These are phyloP conservation scores for Polytrichum formosum DNA, from an alignment of 225 moss, liverwort and hornwort genomes.

Conservation along the genomic window DNA sequence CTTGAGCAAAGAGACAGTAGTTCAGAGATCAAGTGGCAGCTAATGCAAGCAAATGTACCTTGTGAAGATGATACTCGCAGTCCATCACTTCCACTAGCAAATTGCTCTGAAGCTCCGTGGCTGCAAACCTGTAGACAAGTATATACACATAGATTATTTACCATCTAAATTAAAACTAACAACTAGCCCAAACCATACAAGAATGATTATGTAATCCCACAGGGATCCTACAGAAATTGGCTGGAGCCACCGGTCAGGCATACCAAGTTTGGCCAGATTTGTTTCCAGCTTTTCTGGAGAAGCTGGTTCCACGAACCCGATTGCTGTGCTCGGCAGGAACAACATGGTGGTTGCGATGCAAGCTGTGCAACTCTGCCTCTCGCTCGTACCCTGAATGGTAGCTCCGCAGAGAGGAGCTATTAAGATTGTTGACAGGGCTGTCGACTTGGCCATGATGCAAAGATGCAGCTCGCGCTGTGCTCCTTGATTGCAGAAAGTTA, in stretches of 20 bases:
- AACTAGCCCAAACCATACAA: no score
- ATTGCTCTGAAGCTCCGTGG: constrained; percentile 64
- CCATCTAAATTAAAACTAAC: no score
- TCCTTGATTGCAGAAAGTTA: not conserved
- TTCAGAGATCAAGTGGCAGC: not conserved
- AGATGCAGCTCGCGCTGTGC: not conserved
- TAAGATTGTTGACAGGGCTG: no score
- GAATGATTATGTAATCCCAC: no score
- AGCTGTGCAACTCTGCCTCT: not conserved
- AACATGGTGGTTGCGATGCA: constrained; percentile 2
- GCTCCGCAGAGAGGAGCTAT: constrained; percentile 1
- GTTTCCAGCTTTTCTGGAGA: no score
- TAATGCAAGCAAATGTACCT: constrained; percentile 26
- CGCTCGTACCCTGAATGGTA: not conserved
- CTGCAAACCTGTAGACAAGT: constrained; percentile 40
- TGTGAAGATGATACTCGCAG: constrained; percentile 74
- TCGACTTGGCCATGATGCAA: not conserved
- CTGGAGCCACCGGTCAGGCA: no score
- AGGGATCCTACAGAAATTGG: no score
- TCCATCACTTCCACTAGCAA: constrained; percentile 77
- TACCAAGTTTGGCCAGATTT: constrained; percentile 7
- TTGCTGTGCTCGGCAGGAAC: not conserved
- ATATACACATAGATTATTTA: no score
- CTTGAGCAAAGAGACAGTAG: no score
- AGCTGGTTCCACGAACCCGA: not conserved